Conservation (phyloP, 2,329 filamentous ascomycete genomes). For the Cephalotrichum gorgonifer region DNA sequence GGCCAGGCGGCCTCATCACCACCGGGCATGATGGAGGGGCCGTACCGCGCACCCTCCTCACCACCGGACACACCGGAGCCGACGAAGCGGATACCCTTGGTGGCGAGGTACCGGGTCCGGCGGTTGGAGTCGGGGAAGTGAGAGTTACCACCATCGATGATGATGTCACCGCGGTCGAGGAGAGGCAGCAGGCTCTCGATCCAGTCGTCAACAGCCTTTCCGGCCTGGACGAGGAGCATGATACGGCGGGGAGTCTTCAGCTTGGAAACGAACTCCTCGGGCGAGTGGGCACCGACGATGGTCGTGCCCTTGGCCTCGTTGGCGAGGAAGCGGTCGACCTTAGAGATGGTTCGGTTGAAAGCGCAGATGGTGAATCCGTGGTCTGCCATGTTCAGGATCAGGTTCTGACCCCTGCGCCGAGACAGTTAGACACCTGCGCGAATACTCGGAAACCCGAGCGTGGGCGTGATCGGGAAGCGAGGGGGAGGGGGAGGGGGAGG, state of each 20-base stretch:
- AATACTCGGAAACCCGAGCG: not conserved
- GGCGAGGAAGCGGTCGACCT: constrained; percentile 88
- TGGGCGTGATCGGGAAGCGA: constrained; percentile 1
- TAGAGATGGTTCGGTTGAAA: constrained; percentile 97
- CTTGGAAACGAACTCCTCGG: constrained; percentile 91
- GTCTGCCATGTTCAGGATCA: constrained; percentile 84
- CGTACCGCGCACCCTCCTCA: constrained; percentile 97
- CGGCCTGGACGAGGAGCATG: constrained; percentile 99
- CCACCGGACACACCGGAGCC: constrained; percentile 96
- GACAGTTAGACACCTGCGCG: constrained; percentile 7
- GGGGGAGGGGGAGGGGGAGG: constrained; percentile 1
- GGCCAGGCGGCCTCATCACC: constrained; percentile 98
- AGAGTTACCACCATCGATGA: constrained; percentile 98
- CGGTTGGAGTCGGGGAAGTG: constrained; percentile 99
- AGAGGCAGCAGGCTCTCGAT: constrained; percentile 87
- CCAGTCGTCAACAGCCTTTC: constrained; percentile 96
- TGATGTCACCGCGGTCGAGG: constrained; percentile 83
- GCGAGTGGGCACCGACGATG: constrained; percentile 84
- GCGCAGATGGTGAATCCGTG: constrained; percentile 94
- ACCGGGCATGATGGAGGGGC: constrained; percentile 96
- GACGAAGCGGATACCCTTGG: constrained; percentile 91
- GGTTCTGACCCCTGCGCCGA: constrained; percentile 58
- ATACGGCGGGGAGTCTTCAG: constrained; percentile 94
- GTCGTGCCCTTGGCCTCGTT: constrained; percentile 95
- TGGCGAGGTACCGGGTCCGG: constrained; percentile 75